Percentiles rank a stretch among this genome's conserved stretches.
Conservation (phyloP, 805 yeast genomes). For the Myxozyma neotropica region DNA sequence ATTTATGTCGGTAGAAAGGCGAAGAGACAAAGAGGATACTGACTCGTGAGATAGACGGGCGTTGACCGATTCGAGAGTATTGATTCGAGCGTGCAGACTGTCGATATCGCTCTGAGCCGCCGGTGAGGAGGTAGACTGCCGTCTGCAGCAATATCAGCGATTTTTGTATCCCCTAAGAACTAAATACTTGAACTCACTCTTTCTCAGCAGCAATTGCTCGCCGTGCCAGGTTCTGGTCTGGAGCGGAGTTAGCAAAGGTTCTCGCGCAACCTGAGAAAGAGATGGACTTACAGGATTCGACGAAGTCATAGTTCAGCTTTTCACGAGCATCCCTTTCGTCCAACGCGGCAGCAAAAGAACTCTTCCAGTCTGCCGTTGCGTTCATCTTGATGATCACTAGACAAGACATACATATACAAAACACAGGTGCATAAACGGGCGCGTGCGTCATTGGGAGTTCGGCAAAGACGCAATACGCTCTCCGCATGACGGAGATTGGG, state of each 20-base stretch:
- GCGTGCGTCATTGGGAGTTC: no score
- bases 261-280: no score
- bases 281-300: conserved; percentile 35
- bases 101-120: no score
- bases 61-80: background rate
- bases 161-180: no score
- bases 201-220: background rate
- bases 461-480: background rate
- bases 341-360: conserved; percentile 3
- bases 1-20: background rate
- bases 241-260: no score
- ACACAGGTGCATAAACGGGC: no score
- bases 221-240: background rate
- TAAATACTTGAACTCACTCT: no score
- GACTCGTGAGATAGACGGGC: conserved; percentile 5
- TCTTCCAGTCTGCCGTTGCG: conserved; percentile 12
- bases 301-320: conserved; percentile 24
- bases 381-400: background rate
- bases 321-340: conserved; percentile 35
- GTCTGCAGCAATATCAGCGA: no score
- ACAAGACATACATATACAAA: background rate
- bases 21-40: no score
- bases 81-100: background rate
- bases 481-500: background rate
- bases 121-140: no score